These are phyloP conservation scores for Aureobasidium sp. DNA, from an alignment of 2,329 filamentous ascomycete genomes.

Conservation along the genomic window DNA sequence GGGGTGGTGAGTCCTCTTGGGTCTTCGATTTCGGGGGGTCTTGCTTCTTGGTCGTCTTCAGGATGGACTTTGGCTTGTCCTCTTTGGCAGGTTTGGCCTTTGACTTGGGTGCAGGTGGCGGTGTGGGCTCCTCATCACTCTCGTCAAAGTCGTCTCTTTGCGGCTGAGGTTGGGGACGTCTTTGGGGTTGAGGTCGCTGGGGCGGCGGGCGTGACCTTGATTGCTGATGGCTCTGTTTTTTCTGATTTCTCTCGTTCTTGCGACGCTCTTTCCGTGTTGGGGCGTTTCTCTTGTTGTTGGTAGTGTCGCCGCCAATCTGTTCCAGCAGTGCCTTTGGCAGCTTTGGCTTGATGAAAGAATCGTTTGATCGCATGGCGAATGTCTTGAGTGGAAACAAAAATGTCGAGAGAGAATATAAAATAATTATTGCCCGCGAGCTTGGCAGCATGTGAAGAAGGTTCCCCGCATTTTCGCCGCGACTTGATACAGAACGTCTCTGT, in stretches of 20 bases:
- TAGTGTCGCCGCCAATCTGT: constrained; percentile 32
- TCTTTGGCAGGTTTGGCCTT: constrained; percentile 19
- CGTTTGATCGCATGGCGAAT: constrained; percentile 30
- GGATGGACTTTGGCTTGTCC: constrained; percentile 31
- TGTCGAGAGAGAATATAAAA: constrained; percentile 2
- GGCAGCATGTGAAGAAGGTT: constrained; percentile 6
- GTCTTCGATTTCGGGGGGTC: constrained; percentile 12
- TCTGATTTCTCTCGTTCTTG: constrained; percentile 57
- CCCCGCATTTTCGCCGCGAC: background rate
- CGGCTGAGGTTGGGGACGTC: constrained; percentile 20
- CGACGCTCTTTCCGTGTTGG: constrained; percentile 41
- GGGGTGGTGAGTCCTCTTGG: background rate
- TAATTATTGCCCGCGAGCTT: constrained; percentile 8
- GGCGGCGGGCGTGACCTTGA: constrained; percentile 15
- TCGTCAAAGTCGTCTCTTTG: constrained; percentile 24
- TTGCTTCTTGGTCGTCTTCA: constrained; percentile 26
- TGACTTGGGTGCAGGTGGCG: background rate
- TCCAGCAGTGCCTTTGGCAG: constrained; percentile 41
- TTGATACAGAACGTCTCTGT: background rate
- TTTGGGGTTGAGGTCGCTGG: constrained; percentile 15
- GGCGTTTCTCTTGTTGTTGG: constrained; percentile 19
- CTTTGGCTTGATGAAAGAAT: constrained; percentile 32
- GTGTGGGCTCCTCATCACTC: constrained; percentile 29
- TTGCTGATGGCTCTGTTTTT: constrained; percentile 42
- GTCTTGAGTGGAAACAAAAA: background rate